phyloP scores from a whole-genome alignment of 129 eudicot genomes.

The Flaveria trinervia region DNA sequence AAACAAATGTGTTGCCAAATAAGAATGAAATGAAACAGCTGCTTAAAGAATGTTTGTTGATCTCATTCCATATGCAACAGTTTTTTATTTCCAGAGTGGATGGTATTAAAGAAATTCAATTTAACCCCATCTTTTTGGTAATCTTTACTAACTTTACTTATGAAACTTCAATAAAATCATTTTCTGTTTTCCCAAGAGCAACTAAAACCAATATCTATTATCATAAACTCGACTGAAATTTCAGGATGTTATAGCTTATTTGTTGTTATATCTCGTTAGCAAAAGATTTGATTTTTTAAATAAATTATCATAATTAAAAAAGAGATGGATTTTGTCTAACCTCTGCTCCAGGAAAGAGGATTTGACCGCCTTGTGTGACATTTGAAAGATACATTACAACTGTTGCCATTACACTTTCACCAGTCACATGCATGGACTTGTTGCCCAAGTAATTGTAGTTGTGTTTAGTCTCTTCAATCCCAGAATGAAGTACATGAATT shows the following conservation, averaged over 20 bases:
- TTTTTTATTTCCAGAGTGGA: too few relatives aligned
- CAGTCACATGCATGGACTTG: conserved; percentile 28
- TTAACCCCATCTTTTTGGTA: too few relatives aligned
- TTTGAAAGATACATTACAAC: conserved; percentile 82
- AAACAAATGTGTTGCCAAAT: too few relatives aligned
- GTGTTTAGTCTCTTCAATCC: conserved; percentile 50
- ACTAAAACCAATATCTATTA: background rate
- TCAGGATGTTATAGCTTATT: background rate
- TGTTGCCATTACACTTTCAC: conserved; percentile 66
- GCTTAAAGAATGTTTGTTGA: background rate
- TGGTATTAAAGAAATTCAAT: too few relatives aligned
- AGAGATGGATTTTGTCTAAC: conserved; percentile 38
- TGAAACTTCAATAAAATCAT: background rate
- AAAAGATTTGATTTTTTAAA: background rate
- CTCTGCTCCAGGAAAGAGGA: conserved; percentile 72
- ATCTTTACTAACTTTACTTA: too few relatives aligned
- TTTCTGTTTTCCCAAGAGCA: background rate
- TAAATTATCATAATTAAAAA: background rate
- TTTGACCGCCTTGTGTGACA: conserved; percentile 76
- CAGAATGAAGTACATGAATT: conserved; percentile 48
- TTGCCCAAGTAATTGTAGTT: conserved; percentile 48
- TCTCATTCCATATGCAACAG: background rate
- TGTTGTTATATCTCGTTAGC: background rate
- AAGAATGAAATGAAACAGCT: background rate
- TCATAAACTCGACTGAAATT: background rate